Percentiles rank a stretch among this genome's conserved stretches.
Evolutionary conservation across 768 basidiomycete species (phyloP).

Genomic region (Leccinum broughii): DNA sequence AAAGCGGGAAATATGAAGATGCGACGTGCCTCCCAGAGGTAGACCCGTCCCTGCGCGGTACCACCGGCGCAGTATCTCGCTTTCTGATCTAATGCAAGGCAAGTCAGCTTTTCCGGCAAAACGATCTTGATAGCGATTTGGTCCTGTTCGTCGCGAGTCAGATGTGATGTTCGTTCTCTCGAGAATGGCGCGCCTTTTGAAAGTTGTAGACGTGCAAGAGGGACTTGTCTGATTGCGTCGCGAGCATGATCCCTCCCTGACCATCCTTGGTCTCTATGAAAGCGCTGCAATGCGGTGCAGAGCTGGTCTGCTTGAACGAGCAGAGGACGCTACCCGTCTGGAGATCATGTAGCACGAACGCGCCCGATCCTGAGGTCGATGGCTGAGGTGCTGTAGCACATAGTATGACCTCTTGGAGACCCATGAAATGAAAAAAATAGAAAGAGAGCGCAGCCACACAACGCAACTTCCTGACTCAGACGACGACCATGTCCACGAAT

Average conservation of each 20-base stretch:
- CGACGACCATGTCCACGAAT: conserved; percentile 47
- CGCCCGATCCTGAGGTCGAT: conserved; percentile 52
- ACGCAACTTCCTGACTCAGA: neutral
- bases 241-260: conserved; percentile 81
- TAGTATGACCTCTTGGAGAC: conserved; percentile 66
- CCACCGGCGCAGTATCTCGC: conserved; percentile 87
- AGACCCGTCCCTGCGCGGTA: conserved; percentile 84
- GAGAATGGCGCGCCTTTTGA: conserved; percentile 69
- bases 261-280: conserved; percentile 66
- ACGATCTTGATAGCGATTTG: conserved; percentile 86
- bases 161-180: neutral
- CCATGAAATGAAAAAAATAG: conserved; percentile 34
- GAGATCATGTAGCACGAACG: conserved; percentile 79
- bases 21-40: conserved; percentile 89
- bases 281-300: conserved; percentile 64
- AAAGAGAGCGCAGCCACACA: conserved; percentile 19
- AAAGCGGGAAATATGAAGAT: neutral
- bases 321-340: conserved; percentile 71
- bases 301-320: conserved; percentile 87
- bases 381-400: conserved; percentile 55
- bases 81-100: conserved; percentile 69
- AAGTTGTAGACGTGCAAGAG: conserved; percentile 89
- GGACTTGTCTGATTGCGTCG: conserved; percentile 86
- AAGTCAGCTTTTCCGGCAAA: conserved; percentile 85
- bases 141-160: conserved; percentile 53